Conservation (phyloP, 2,329 filamentous ascomycete genomes). For the Grosmannia serpens region DNA sequence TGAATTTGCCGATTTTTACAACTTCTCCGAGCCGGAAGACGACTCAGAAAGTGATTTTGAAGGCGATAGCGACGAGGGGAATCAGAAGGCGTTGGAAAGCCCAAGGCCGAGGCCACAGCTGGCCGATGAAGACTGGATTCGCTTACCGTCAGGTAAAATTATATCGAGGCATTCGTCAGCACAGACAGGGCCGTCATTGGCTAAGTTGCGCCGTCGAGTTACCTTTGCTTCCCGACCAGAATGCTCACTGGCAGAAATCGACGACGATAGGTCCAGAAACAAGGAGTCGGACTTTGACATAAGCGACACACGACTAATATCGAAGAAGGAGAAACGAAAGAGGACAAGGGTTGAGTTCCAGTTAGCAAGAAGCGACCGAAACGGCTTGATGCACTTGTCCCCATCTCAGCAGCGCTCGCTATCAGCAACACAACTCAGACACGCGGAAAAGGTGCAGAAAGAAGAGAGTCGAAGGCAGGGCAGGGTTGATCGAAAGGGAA, state of each 20-base stretch:
- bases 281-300: not conserved
- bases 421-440: slow-evolving; percentile 15
- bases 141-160: slow-evolving; percentile 24
- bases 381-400: slow-evolving; percentile 18
- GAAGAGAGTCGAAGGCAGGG: slow-evolving; percentile 16
- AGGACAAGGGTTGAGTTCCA: slow-evolving; percentile 7
- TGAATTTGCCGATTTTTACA: slow-evolving; percentile 30
- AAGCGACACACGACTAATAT: not conserved
- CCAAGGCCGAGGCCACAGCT: slow-evolving; percentile 3
- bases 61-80: not conserved
- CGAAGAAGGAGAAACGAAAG: slow-evolving; percentile 8
- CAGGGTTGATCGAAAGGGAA: slow-evolving; percentile 21
- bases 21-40: slow-evolving; percentile 14
- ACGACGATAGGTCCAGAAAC: not conserved
- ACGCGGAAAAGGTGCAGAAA: slow-evolving; percentile 17
- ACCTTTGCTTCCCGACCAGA: not conserved
- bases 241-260: not conserved
- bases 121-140: slow-evolving; percentile 19
- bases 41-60: not conserved
- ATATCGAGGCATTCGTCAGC: slow-evolving; percentile 15
- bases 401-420: slow-evolving; percentile 19
- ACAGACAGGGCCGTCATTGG: slow-evolving; percentile 3
- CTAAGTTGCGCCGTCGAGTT: slow-evolving; percentile 5
- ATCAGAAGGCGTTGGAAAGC: not conserved
- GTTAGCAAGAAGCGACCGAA: slow-evolving; percentile 16